A percentile compares a stretch with the other conserved stretches of the same genome.
These are phyloP conservation scores for Phylloporus sp. DNA, from an alignment of 768 basidiomycete genomes.

Conservation along the genomic window DNA sequence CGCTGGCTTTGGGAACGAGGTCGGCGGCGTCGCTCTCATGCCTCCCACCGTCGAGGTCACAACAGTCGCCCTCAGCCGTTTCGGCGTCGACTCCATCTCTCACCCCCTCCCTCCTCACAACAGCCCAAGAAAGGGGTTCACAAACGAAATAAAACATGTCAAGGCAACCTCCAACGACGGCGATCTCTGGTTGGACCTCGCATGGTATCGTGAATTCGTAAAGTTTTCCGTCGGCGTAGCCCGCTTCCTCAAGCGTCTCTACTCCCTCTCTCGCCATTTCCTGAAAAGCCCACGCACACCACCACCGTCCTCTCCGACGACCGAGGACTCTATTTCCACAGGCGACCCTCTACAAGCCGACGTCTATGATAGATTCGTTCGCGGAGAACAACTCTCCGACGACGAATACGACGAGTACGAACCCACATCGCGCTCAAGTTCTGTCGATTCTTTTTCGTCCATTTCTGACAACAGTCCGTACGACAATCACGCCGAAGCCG, in stretches of 20 bases:
- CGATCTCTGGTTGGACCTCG: slow-evolving; percentile 37
- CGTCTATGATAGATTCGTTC: slow-evolving; percentile 53
- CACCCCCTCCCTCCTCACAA: no score
- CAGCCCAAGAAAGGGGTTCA: slow-evolving; percentile 35
- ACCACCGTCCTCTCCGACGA: slow-evolving; percentile 2
- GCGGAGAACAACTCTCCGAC: slow-evolving; percentile 51
- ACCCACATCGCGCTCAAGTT: slow-evolving; percentile 18
- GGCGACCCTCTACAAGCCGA: slow-evolving; percentile 15
- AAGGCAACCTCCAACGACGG: slow-evolving; percentile 32
- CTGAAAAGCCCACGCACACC: slow-evolving; percentile 14
- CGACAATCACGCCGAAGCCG: slow-evolving; percentile 37
- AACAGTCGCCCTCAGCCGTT: slow-evolving; percentile 37
- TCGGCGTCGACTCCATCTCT: slow-evolving; percentile 39
- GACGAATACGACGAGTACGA: slow-evolving; percentile 43
- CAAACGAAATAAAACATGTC: slow-evolving; percentile 47
- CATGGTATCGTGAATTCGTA: slow-evolving; percentile 38
- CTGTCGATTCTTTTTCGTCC: slow-evolving; percentile 21
- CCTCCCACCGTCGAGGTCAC: slow-evolving; percentile 21
- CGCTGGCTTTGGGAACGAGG: slow-evolving; percentile 70
- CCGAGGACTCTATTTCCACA: slow-evolving; percentile 1
- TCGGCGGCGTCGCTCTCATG: slow-evolving; percentile 44
- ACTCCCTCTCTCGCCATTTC: slow-evolving; percentile 14
- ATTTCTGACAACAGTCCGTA: slow-evolving; percentile 28
- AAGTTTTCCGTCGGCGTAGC: slow-evolving; percentile 31
- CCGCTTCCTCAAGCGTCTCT: slow-evolving; percentile 23